Percentiles rank a stretch among this genome's conserved stretches.
phyloP scores from a whole-genome alignment of 23 red algal species.

The Gracilaria vermiculophylla region DNA sequence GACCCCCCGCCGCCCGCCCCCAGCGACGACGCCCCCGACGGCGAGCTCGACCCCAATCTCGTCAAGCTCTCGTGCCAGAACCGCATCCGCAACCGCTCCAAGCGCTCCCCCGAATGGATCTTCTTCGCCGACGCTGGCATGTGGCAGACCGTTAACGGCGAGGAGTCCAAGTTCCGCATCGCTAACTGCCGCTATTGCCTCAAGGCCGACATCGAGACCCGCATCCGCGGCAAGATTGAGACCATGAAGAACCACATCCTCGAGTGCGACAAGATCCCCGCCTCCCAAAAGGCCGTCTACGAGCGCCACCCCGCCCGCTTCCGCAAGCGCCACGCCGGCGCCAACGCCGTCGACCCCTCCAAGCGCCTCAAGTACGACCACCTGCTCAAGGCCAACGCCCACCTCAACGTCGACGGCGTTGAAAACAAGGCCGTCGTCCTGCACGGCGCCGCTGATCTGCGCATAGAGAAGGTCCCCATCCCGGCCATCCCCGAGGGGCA shows the following conservation, averaged over 20 bases:
- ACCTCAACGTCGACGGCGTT: slow-evolving; percentile 23
- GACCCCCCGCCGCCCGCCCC: not conserved
- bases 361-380: slow-evolving; percentile 30
- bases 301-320: slow-evolving; percentile 44
- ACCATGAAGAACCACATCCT: slow-evolving; percentile 69
- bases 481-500: slow-evolving; percentile 58
- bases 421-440: slow-evolving; percentile 75
- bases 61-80: slow-evolving; percentile 43
- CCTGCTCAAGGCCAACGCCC: slow-evolving; percentile 27
- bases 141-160: slow-evolving; percentile 60
- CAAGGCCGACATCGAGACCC: slow-evolving; percentile 47
- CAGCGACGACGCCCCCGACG: not conserved
- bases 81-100: slow-evolving; percentile 55
- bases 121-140: slow-evolving; percentile 62
- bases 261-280: slow-evolving; percentile 52
- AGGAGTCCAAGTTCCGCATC: slow-evolving; percentile 59
- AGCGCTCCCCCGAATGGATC: slow-evolving; percentile 58
- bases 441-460: slow-evolving; percentile 64
- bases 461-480: slow-evolving; percentile 50
- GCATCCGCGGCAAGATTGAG: slow-evolving; percentile 57
- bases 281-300: slow-evolving; percentile 48
- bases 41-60: slow-evolving; percentile 38
- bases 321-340: slow-evolving; percentile 15
- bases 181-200: slow-evolving; percentile 57
- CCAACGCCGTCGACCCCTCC: slow-evolving; percentile 5